Conservation (phyloP, 2,329 filamentous ascomycete genomes). For the Eutypa lata region DNA sequence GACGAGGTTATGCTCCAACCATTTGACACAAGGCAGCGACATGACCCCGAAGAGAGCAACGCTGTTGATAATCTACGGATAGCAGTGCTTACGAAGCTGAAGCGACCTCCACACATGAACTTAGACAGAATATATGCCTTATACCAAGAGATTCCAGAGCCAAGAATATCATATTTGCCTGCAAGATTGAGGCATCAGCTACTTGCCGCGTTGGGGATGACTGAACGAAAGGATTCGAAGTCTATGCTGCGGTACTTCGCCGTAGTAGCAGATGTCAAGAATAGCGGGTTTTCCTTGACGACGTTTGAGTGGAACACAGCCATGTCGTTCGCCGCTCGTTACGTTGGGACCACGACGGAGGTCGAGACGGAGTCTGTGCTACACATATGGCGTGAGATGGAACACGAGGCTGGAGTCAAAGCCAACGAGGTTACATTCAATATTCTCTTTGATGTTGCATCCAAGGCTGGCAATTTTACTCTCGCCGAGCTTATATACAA, state of each 20-base stretch:
- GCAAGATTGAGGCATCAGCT: constrained; percentile 57
- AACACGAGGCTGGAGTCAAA: constrained; percentile 61
- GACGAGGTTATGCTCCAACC: constrained; percentile 47
- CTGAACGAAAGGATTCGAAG: constrained; percentile 51
- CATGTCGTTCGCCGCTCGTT: constrained; percentile 73
- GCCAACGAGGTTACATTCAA: constrained; percentile 85
- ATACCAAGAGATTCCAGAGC: constrained; percentile 50
- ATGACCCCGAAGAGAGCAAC: constrained; percentile 32
- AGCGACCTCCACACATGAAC: constrained; percentile 37
- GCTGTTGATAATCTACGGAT: constrained; percentile 37
- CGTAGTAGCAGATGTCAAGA: constrained; percentile 79
- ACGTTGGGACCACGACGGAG: constrained; percentile 56
- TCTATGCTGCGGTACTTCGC: constrained; percentile 81
- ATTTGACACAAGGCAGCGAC: constrained; percentile 34
- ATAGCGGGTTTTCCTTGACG: constrained; percentile 65
- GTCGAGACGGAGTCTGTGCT: constrained; percentile 67
- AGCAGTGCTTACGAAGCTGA: constrained; percentile 38
- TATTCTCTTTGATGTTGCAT: constrained; percentile 83
- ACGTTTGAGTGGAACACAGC: constrained; percentile 78
- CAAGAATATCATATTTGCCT: constrained; percentile 48
- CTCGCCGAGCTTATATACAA: constrained; percentile 81
- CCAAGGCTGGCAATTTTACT: constrained; percentile 78
- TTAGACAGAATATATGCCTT: constrained; percentile 45
- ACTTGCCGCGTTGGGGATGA: constrained; percentile 65
- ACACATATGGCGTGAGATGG: constrained; percentile 86